Base-by-base conservation (phyloP, 179 eudicot species). In the Drosera spatulata region DNA sequence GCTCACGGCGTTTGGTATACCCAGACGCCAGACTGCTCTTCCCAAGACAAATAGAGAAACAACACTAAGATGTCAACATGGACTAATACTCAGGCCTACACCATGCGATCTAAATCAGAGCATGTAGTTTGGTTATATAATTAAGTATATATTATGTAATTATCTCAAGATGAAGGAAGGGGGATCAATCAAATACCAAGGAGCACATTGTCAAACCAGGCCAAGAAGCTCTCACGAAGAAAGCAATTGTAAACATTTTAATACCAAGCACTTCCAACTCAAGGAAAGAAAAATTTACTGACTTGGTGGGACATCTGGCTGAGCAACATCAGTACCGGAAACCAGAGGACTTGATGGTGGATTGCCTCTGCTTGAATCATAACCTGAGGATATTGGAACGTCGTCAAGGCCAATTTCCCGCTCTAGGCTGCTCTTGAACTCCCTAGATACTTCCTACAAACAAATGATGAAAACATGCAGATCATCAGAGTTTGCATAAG, bases 391-490 rank as follows among this genome's bases (percentile, higher is more conserved):
- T 65, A 50, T 69, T 55, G 75, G 73, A 66, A 77, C 71, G 53
- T 91, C 95, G 72, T 88, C 98, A 61, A 91, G 91, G 70, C 98
- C 87, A 70, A 91, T 88, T 73, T 91, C 98, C 71, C 84, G 73
- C 62, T 91, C 96, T 65, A 91, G 85, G 47, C 91, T 79, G 77
- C 76, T 88, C 79, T 91, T 91, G 71, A 91, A 91, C 69, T 91
- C 98, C 77, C 85, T 82, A 51, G 98, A 91, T 58, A 91, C 98
- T 11, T 91, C 96, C 98, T 91, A 57, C 41, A 60, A 50, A 22
- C 48, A 41, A 4, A 63, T 56, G 59, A 64, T 33, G 51, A 48
- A 61, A 3, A n/a, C 13, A 61, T 60, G 50, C 52, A 65, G 50
- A 13, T 11, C 39, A 41, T 67, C 46, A 39, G 6, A 41, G 8